Evolutionary conservation across 1,139 yeast genomes (phyloP).

Genomic region (Candida pseudocylindracea): DNA sequence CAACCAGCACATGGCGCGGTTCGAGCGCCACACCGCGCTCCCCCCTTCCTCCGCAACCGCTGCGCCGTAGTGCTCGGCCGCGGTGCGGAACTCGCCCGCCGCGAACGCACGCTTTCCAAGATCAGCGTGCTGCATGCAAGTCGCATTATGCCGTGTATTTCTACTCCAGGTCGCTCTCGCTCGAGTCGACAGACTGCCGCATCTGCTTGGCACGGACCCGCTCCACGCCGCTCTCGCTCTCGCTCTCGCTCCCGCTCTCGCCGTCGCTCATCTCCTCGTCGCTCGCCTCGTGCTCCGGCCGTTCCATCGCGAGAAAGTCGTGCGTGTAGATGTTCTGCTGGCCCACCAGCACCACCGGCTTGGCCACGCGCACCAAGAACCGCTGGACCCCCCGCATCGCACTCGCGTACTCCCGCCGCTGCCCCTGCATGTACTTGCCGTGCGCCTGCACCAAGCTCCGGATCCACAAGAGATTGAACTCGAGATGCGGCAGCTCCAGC

Average conservation of each 20-base stretch:
- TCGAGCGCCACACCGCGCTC: slow-evolving; percentile 42
- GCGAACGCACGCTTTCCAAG: no score
- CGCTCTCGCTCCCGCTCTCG: no score
- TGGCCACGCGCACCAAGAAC: slow-evolving; percentile 51
- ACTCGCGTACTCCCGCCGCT: slow-evolving; percentile 43
- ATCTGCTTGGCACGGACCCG: no score
- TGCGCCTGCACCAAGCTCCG: slow-evolving; percentile 43
- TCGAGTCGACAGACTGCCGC: no score
- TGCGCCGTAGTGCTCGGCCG: no score
- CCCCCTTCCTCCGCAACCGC: no score
- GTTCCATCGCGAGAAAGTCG: slow-evolving; percentile 10
- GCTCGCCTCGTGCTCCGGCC: slow-evolving; percentile 1
- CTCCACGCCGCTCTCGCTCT: no score
- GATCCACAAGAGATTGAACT: slow-evolving; percentile 70
- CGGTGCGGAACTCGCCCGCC: no score
- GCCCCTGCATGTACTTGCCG: slow-evolving; percentile 47
- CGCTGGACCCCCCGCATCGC: slow-evolving; percentile 54
- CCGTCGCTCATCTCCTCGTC: slow-evolving; percentile 1
- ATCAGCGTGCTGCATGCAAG: no score
- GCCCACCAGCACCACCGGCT: slow-evolving; percentile 40
- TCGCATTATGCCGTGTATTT: no score
- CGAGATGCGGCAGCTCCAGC: slow-evolving; percentile 53
- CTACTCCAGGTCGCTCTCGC: no score
- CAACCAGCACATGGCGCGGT: slow-evolving; percentile 55
- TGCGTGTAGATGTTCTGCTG: slow-evolving; percentile 32